Base-by-base conservation (phyloP, 1,139 yeast species). In the Lodderomyces margitis region DNA sequence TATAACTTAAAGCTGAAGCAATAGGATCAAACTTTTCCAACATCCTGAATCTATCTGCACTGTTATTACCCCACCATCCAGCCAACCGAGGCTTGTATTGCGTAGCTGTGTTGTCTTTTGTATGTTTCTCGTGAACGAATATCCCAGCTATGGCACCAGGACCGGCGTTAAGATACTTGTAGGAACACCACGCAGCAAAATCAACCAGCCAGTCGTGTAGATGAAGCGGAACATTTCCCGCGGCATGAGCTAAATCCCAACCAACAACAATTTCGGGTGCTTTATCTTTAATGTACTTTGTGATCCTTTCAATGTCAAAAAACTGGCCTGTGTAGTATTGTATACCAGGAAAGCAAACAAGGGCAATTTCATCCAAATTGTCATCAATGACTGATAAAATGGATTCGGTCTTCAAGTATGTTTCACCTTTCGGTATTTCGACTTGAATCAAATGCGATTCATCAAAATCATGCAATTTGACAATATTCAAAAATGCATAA, bases 31-130 rank as follows among this genome's bases (percentile, higher is more conserved):
- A 91, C 35, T 70, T 58, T 55, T 86, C 94, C 44, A 75, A 61
- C 98, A 91, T 91, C 51, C 81, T 72, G 59, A 91, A 91, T 46
- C 97, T 68, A 24, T 79, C 80, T 2, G 56, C 52, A 0, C 83
- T 68, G 51, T 85, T 80, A 57, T 87, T 89, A 0, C 97, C 97
- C 97, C 98, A 91, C 98, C 98, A 91, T 1, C 98, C 98, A 0
- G 96, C 95, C 42, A 87, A 68, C 49, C 97, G 70, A 1, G 95
- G 85, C 28, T 76, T 56, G 40, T 69, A 69, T 34, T 62, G 61
- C 12, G 57, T 49, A 20, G 54, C 56, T 40, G 64, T 53, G 55
- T 56, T 66, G 49, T 57, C 53, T 36, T 54, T 55, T n/a, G 78
- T 71, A 56, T 65, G 68, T 40, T 55, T 61, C 50, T 79, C 82